Evolutionary conservation across 352 stramenopile genomes (phyloP), one percentile per base, ranked within the genome.

Genomic region (Phytophthora megakarya): DNA sequence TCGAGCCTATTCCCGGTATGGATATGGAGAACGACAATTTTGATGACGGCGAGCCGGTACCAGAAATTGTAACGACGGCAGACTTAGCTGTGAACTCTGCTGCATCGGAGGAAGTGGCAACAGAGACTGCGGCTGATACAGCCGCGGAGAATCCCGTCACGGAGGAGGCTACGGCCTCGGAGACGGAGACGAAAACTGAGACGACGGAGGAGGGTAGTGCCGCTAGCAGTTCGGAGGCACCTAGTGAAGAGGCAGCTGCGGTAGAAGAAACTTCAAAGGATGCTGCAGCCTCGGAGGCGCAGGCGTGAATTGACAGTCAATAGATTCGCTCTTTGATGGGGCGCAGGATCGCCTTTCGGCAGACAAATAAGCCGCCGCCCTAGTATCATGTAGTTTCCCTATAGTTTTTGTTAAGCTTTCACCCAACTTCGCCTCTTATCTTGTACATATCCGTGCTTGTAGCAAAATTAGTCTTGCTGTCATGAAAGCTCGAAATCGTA

Each of bases 1-100:
- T 90, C 44, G 80, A 90, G 32, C 67, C 64, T 48, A 76, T 73
- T 54, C 71, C 77, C 15, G 67, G 67, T 39, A 84, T 84, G 70
- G 76, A 88, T 39, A 84, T 84, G 70, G 76, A 88, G 40, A 73
- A 76, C 39, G 65, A 77, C 43, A 68, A 81, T 61, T 76, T 77
- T 73, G 68, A 77, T 11, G 66, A 76, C 37, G 61, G 69, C 15
- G 67, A 72, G 49, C 46, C 69, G 15, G 42, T 70, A 39, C 69
- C 67, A 28, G 37, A 49, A 7, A 39, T 67, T 60, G 66, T 65
- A 23, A 72, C 69, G 15, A 65, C 65, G 32, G 59, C 55, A 44
- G 63, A 70, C 28, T 46, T 73, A 23, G 65, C 59, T 44, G 42
- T 46, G 38, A 35, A 44, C 37, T 32, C 32, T 16, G n/a, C 35